A percentile compares a stretch with the other conserved stretches of the same genome.
Evolutionary conservation across 2,329 filamentous ascomycete genomes (phyloP).

Genomic region (Golovinomyces cichoracearum): DNA sequence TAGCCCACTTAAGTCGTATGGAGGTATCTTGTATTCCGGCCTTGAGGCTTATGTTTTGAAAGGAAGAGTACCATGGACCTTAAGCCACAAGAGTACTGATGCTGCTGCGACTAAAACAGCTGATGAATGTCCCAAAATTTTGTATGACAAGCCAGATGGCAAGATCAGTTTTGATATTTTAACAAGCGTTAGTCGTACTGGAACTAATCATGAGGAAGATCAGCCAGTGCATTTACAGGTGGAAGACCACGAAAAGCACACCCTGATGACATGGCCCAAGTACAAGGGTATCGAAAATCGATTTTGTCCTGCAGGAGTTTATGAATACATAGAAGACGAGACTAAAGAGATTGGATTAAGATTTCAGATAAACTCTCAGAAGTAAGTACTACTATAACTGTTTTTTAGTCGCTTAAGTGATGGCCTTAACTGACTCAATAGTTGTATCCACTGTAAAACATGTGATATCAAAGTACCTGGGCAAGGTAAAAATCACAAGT

Average conservation of each 20-base stretch:
- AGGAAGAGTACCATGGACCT: constrained; percentile 70
- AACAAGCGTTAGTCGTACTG: constrained; percentile 80
- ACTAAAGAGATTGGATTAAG: constrained; percentile 66
- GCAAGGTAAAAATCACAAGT: constrained; percentile 22
- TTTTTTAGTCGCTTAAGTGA: neutral
- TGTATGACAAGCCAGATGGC: constrained; percentile 89
- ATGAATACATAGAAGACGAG: constrained; percentile 89
- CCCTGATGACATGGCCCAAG: constrained; percentile 52
- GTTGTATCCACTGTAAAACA: constrained; percentile 98
- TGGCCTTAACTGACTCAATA: constrained; percentile 17
- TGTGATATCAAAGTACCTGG: constrained; percentile 95
- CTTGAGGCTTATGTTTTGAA: constrained; percentile 72
- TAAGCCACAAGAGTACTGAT: constrained; percentile 62
- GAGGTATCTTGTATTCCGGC: constrained; percentile 76
- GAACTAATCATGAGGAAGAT: constrained; percentile 96
- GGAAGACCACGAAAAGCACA: constrained; percentile 80
- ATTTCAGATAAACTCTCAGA: constrained; percentile 94
- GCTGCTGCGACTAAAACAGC: constrained; percentile 55
- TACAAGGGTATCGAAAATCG: constrained; percentile 87
- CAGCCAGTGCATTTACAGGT: constrained; percentile 92
- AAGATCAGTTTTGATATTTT: constrained; percentile 89
- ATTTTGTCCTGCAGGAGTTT: constrained; percentile 92
- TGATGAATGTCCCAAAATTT: constrained; percentile 61
- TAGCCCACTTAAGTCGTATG: constrained; percentile 60
- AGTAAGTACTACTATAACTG: constrained; percentile 33